These are phyloP conservation scores for Echinochloa phyllopogon DNA, from an alignment of 176 grass and related monocot species.

Conservation along the genomic window DNA sequence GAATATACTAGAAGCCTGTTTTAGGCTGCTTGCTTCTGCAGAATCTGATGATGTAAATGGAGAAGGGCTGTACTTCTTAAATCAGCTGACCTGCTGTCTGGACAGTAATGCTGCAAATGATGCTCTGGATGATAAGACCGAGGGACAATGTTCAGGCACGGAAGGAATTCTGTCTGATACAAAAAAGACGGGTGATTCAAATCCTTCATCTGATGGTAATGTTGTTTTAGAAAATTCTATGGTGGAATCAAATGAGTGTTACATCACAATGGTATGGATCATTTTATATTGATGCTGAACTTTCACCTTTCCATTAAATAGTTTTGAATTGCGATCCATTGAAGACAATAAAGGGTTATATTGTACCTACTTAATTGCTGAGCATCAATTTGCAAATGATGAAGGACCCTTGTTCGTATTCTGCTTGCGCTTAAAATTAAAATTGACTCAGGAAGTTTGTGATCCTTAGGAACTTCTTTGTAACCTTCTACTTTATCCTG, in stretches of 20 bases:
- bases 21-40: constrained; percentile 70
- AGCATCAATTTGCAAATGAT: neutral
- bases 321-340: constrained; percentile 9
- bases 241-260: constrained; percentile 62
- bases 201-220: constrained; percentile 25
- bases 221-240: constrained; percentile 41
- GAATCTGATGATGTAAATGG: constrained; percentile 61
- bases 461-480: constrained; percentile 14
- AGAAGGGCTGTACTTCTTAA: constrained; percentile 76
- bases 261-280: constrained; percentile 76
- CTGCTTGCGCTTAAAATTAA: neutral
- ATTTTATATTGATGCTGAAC: constrained; percentile 17
- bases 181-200: constrained; percentile 44
- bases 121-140: constrained; percentile 44
- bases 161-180: constrained; percentile 37
- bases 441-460: constrained; percentile 30
- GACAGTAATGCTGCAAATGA: constrained; percentile 47
- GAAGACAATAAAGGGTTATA: constrained; percentile 23
- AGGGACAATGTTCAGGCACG: constrained; percentile 42
- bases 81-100: constrained; percentile 70
- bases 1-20: constrained; percentile 76
- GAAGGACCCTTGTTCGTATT: too few species aligned
- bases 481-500: constrained; percentile 18
- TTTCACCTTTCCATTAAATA: constrained; percentile 38
- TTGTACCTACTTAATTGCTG: neutral